Evolutionary conservation across 2,329 filamentous ascomycete genomes (phyloP), one percentile per base, ranked within the genome.

Genomic region (Monilinia aucupariae): DNA sequence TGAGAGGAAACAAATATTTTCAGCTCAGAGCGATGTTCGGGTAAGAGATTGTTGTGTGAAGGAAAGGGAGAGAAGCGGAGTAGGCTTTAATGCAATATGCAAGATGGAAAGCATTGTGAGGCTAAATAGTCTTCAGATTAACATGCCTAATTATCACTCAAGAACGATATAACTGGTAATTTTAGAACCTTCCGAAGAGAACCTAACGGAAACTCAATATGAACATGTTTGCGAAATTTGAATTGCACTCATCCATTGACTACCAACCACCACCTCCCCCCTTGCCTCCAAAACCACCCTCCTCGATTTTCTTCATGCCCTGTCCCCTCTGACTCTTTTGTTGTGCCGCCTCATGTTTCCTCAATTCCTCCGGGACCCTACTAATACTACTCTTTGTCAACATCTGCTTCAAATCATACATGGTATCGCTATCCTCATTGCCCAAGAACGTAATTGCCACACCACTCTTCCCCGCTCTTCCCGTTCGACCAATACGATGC

Each of bases 391-490:
- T 94, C 83, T 97, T 97, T 72, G 84, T 87, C 39, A 99, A 84
- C 85, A 99, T 97, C 80, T 97, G 91, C 78, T 91, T 93, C 67
- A 99, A 79, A 74, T 99, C 94, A 75, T 96, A 97, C 82, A 97
- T 80, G 30, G 93, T 88, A 75, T 97, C 94, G 0, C 83, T 74
- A 78, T 99, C 94, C 77, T 97, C 94, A 70, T 85, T 88, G 64
- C 92, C 93, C 72, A 97, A 76, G 80, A 99, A 99, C 0, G 94
- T 99, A 67, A 99, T 94, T 2, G 94, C 90, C 58, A 96, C 87
- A 87, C 94, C 94, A 70, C 85, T 92, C 84, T 97, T 97, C 66
- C 94, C 94, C 2, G 94, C 94, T 86, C 94, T 89, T 81, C 94
- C 94, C 1, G 94, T 99, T 79, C 94, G 89, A 76, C 94, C 94